Percentiles rank a stretch among this genome's conserved stretches.
phyloP scores from a whole-genome alignment of 345 rosid species.

The Trapa bicornis region DNA sequence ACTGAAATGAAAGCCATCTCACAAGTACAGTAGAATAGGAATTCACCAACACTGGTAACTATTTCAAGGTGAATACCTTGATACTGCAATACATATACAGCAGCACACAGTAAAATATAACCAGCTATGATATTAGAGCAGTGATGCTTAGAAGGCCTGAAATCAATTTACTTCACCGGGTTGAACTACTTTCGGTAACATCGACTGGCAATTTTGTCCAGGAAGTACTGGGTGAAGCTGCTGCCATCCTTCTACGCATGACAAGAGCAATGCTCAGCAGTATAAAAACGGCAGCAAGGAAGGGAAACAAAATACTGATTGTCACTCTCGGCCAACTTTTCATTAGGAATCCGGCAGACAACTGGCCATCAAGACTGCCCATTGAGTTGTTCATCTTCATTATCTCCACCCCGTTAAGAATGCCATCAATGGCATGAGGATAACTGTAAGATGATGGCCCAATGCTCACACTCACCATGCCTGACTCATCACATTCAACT shows the following conservation, averaged over 20 bases:
- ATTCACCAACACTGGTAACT: no score
- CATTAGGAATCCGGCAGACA: conserved; percentile 36
- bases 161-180: not conserved
- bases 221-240: conserved; percentile 13
- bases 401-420: conserved; percentile 79
- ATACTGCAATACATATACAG: not conserved
- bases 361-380: conserved; percentile 69
- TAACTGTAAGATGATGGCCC: conserved; percentile 57
- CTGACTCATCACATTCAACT: conserved; percentile 26
- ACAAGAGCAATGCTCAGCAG: conserved; percentile 38
- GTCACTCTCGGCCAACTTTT: conserved; percentile 37
- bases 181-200: conserved; percentile 20
- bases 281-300: conserved; percentile 50
- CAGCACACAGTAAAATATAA: not conserved
- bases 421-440: conserved; percentile 39
- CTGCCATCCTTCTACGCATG: conserved; percentile 28
- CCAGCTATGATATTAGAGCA: not conserved
- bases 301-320: conserved; percentile 33
- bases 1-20: no score
- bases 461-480: conserved; percentile 38
- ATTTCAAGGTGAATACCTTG: not conserved
- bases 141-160: not conserved
- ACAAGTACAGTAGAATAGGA: no score
- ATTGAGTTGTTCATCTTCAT: conserved; percentile 77
- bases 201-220: conserved; percentile 60